Conservation (phyloP, 208 protist genomes). For the Leishmania martiniquensis region DNA sequence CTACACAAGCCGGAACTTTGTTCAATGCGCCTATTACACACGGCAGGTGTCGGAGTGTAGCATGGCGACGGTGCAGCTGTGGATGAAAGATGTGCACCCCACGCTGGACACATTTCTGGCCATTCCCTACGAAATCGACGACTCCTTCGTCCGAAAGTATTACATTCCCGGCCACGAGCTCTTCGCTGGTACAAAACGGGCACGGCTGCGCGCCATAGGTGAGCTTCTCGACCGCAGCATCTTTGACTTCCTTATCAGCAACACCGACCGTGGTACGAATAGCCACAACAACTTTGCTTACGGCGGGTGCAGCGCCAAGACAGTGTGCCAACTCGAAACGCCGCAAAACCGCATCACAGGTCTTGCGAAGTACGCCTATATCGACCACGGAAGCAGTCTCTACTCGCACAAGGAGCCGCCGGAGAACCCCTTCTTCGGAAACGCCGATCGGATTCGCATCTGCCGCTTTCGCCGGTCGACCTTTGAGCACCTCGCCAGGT, state of each 20-base stretch:
- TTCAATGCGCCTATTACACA: conserved; percentile 45
- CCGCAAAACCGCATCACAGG: conserved; percentile 49
- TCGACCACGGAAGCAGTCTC: conserved; percentile 85
- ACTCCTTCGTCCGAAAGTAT: conserved; percentile 66
- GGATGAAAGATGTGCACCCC: conserved; percentile 86
- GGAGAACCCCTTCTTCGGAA: conserved; percentile 68
- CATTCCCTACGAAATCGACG: conserved; percentile 64
- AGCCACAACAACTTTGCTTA: conserved; percentile 91
- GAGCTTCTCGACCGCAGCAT: conserved; percentile 80
- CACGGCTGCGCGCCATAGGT: conserved; percentile 67
- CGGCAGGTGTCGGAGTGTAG: conserved; percentile 38
- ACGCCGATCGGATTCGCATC: conserved; percentile 48
- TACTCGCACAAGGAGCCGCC: conserved; percentile 80
- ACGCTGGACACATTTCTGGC: conserved; percentile 70
- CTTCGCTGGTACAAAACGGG: conserved; percentile 50
- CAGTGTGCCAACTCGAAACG: conserved; percentile 38
- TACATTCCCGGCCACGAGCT: conserved; percentile 62
- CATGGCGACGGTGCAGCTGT: conserved; percentile 76
- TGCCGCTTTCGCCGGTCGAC: conserved; percentile 77
- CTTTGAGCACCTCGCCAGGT: conserved; percentile 44
- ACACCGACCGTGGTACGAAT: conserved; percentile 83
- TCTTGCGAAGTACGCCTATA: conserved; percentile 80
- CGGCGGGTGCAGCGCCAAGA: conserved; percentile 72
- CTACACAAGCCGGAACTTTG: conserved; percentile 61
- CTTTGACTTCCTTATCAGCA: conserved; percentile 88